Evolutionary conservation across 306 rosid genomes (phyloP).

Genomic region (Medicago arabica): DNA sequence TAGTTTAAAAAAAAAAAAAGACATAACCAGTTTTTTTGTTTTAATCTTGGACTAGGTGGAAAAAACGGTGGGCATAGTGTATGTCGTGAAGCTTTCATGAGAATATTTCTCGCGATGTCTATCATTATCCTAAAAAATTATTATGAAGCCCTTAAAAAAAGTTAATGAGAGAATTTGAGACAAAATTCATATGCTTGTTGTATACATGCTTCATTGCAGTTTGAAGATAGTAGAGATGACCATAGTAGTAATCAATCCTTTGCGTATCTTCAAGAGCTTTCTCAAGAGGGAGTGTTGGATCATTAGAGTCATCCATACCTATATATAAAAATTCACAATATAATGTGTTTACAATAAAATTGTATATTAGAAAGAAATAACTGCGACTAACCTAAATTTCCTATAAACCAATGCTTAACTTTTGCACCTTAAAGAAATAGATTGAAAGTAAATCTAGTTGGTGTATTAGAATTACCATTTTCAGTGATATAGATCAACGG

Average conservation of each 20-base stretch:
- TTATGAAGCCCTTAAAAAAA: background rate
- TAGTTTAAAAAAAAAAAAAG: too few relatives aligned
- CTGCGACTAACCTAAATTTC: background rate
- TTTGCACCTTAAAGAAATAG: background rate
- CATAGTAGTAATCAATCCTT: slow-evolving; percentile 51
- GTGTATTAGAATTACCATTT: slow-evolving; percentile 20
- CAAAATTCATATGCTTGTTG: background rate
- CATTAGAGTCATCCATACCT: slow-evolving; percentile 59
- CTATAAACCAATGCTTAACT: background rate
- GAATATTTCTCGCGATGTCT: too few relatives aligned
- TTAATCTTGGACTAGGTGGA: too few relatives aligned
- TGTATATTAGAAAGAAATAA: slow-evolving; percentile 12
- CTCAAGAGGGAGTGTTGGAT: slow-evolving; percentile 49
- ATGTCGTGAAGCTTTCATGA: too few relatives aligned
- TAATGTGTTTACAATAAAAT: background rate
- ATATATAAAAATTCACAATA: slow-evolving; percentile 12
- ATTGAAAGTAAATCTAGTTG: background rate
- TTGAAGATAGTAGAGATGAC: slow-evolving; percentile 58
- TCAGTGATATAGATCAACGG: slow-evolving; percentile 41
- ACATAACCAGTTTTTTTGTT: too few relatives aligned
- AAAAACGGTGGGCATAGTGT: too few relatives aligned
- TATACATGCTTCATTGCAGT: slow-evolving; percentile 57
- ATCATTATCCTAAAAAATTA: too few relatives aligned
- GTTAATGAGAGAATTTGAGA: background rate
- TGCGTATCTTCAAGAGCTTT: slow-evolving; percentile 50